Conservation (phyloP, 78 protist species). For the Carpediemonas membranifera region DNA sequence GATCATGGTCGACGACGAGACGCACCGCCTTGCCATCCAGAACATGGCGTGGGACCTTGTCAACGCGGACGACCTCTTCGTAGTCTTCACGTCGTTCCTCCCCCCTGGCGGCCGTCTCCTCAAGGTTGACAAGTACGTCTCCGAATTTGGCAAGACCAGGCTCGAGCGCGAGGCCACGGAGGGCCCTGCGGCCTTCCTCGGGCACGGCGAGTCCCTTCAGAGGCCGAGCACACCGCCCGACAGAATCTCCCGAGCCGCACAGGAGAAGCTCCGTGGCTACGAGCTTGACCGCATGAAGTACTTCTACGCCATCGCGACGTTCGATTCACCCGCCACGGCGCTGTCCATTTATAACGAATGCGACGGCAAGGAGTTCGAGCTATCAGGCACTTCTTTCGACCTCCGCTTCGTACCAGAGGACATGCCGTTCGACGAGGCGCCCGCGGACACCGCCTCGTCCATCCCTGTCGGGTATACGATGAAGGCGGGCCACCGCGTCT, state of each 20-base stretch:
- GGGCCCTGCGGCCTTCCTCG: no score
- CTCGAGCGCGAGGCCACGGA: neutral
- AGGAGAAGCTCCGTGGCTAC: no score
- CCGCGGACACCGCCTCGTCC: no score
- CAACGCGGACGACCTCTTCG: neutral
- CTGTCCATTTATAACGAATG: neutral
- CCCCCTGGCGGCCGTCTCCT: neutral
- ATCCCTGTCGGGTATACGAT: no score
- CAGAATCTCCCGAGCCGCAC: no score
- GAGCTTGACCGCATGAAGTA: neutral
- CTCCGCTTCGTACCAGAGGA: neutral
- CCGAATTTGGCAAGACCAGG: neutral
- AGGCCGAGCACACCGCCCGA: no score
- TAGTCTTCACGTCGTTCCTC: neutral
- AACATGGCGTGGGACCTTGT: neutral
- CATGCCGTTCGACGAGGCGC: no score
- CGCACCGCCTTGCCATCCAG: neutral
- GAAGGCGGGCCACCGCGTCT: no score
- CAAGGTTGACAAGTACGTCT: neutral
- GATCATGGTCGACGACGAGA: neutral
- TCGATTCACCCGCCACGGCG: neutral
- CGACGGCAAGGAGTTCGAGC: neutral
- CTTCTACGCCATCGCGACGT: neutral
- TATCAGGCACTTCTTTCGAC: neutral
- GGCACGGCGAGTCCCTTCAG: no score